Base-by-base conservation (phyloP, 768 basidiomycete species). In the Podaxis sp. region DNA sequence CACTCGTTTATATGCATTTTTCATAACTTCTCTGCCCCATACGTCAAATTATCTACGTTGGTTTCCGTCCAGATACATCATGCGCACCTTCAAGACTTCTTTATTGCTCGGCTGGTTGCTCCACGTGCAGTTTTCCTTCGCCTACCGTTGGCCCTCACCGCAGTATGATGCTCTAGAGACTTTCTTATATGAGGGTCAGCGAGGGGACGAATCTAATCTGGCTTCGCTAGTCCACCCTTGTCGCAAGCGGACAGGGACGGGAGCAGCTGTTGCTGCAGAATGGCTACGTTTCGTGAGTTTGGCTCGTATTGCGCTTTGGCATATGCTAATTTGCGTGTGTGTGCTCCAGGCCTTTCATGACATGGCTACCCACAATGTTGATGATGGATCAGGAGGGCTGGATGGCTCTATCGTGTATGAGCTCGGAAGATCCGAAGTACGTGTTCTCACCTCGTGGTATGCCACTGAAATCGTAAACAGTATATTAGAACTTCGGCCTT, bases 321-420 rank as follows among this genome's bases (percentile, higher is more conserved):
- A 37, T n/a, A 33, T 11, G 19, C 19, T 55, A 4, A 27, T 27
- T 55, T 43, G 29, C 54, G n/a, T 36, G 19, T 55, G 33, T 40
- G 27, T 13, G 12, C 19, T 50, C 25, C 47, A 82, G 80, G 77
- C 80, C 36, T 83, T 81, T 65, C 82, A 84, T 66, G 82, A 84
- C 69, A 77, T 79, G 73, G 75, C 80, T 19, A 80, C 82, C 6
- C 74, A 80, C 56, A 76, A 83, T 65, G 71, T 72, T 29, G 71
- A 75, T n/a, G 74, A 76, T 66, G 81, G 80, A 7, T 75, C 75
- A 0, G 83, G 82, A 22, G 82, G 83, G n/a, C 47, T 84, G 57
- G 83, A 84, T 63, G 79, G 79, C 22, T 82, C 80, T 7, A 75
- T 84, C 61, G 77, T 73, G 22, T 82, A 80, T 58, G 83, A 84